These are phyloP conservation scores for Alloteropsis semialata DNA, from an alignment of 176 grass and related monocot species.

Conservation along the genomic window DNA sequence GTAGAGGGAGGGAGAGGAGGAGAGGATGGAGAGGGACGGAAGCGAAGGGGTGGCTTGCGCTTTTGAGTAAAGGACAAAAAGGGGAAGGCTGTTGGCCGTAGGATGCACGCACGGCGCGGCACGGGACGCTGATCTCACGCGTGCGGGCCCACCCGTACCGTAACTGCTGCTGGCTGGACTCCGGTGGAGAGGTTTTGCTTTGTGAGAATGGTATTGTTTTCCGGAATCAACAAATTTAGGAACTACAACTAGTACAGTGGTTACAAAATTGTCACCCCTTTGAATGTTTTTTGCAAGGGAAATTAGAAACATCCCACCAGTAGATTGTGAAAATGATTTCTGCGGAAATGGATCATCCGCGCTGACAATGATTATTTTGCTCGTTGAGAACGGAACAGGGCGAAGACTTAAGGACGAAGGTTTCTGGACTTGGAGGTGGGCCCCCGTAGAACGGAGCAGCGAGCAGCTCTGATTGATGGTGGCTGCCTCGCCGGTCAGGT, in stretches of 20 bases:
- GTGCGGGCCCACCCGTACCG: not conserved
- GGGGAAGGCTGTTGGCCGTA: not conserved
- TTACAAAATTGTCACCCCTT: not conserved
- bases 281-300: not conserved
- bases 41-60: not conserved
- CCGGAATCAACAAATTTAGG: not conserved
- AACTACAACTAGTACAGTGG: no score
- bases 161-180: not conserved
- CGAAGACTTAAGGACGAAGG: slow-evolving; percentile 5
- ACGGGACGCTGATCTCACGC: not conserved
- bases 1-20: not conserved
- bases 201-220: not conserved
- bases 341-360: not conserved
- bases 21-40: not conserved
- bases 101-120: no score
- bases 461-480: not conserved
- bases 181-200: not conserved
- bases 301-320: not conserved
- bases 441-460: not conserved
- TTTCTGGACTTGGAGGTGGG: not conserved
- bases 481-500: not conserved
- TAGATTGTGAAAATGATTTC: not conserved
- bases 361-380: not conserved
- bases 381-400: not conserved
- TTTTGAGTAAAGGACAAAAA: not conserved